Evolutionary conservation across 352 stramenopile genomes (phyloP).

Genomic region (Phytophthora syringae): DNA sequence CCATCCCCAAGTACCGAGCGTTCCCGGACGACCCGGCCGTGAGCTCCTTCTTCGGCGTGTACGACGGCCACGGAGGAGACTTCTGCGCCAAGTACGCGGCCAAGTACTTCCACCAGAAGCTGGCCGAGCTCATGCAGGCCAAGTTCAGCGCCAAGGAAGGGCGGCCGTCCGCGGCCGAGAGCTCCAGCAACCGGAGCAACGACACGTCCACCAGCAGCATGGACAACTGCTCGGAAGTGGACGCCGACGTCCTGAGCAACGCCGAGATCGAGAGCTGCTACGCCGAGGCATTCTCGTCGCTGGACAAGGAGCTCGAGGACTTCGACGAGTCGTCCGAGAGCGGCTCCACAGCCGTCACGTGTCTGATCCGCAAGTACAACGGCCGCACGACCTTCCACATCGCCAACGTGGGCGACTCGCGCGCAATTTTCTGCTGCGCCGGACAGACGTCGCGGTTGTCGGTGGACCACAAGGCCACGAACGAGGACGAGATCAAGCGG

Average conservation of each 20-base stretch:
- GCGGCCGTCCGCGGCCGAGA: slow-evolving; percentile 35
- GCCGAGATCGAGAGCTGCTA: slow-evolving; percentile 74
- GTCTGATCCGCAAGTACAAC: slow-evolving; percentile 64
- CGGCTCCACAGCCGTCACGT: slow-evolving; percentile 81
- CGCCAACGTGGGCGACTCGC: slow-evolving; percentile 82
- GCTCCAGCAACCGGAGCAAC: slow-evolving; percentile 51
- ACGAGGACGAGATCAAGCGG: slow-evolving; percentile 75
- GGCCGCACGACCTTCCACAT: slow-evolving; percentile 73
- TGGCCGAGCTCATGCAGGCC: slow-evolving; percentile 52
- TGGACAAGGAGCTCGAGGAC: slow-evolving; percentile 71
- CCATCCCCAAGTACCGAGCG: slow-evolving; percentile 69
- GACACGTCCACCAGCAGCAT: slow-evolving; percentile 60
- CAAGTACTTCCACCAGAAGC: slow-evolving; percentile 66
- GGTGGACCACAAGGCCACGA: slow-evolving; percentile 83
- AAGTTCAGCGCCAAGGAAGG: slow-evolving; percentile 48
- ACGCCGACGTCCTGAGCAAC: slow-evolving; percentile 57
- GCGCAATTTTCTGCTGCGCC: slow-evolving; percentile 67
- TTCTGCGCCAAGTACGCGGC: slow-evolving; percentile 86
- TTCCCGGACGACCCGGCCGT: slow-evolving; percentile 65
- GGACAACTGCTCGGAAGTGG: slow-evolving; percentile 37
- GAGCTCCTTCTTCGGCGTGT: slow-evolving; percentile 85
- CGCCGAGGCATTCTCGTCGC: slow-evolving; percentile 56
- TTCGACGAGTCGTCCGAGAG: slow-evolving; percentile 73
- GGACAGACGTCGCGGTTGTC: slow-evolving; percentile 60
- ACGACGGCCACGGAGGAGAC: slow-evolving; percentile 80